Evolutionary conservation across 495 filamentous ascomycete genomes (phyloP).

Genomic region (Trichoderma orchidacearum): DNA sequence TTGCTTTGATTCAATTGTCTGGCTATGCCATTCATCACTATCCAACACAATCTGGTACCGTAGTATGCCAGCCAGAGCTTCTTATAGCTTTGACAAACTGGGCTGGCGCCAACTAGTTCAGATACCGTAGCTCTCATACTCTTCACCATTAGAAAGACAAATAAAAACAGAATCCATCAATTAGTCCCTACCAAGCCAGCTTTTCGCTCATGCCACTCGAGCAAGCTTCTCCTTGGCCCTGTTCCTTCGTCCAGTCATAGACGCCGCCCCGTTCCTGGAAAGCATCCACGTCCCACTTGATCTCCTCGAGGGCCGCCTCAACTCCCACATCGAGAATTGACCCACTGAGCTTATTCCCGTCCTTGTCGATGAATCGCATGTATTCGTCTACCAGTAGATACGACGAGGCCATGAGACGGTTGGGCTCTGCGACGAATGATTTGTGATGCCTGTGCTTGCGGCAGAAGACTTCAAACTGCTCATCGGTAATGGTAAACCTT

Average conservation of each 20-base stretch:
- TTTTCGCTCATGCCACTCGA: not conserved
- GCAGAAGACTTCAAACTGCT: constrained; percentile 32
- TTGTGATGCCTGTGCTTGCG: constrained; percentile 24
- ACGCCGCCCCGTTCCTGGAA: constrained; percentile 32
- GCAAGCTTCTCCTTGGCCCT: not conserved
- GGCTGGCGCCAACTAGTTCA: too few species aligned
- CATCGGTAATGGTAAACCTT: constrained; percentile 29
- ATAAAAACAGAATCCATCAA: too few species aligned
- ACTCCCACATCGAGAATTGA: constrained; percentile 38
- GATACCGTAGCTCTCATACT: too few species aligned
- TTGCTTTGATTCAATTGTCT: too few species aligned
- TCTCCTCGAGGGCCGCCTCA: constrained; percentile 25
- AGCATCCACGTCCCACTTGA: constrained; percentile 31
- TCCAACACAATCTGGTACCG: too few species aligned
- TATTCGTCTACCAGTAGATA: constrained; percentile 41
- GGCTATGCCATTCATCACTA: too few species aligned
- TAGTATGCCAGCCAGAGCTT: too few species aligned
- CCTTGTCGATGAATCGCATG: constrained; percentile 37
- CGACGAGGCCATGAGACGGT: constrained; percentile 33
- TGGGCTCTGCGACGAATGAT: constrained; percentile 32
- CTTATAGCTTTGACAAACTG: too few species aligned
- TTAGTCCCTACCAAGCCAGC: not conserved
- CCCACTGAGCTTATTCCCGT: constrained; percentile 17
- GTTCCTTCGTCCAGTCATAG: constrained; percentile 30
- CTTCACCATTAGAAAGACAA: too few species aligned